Conservation (phyloP, 352 stramenopile genomes). For the Phytophthora quininea region DNA sequence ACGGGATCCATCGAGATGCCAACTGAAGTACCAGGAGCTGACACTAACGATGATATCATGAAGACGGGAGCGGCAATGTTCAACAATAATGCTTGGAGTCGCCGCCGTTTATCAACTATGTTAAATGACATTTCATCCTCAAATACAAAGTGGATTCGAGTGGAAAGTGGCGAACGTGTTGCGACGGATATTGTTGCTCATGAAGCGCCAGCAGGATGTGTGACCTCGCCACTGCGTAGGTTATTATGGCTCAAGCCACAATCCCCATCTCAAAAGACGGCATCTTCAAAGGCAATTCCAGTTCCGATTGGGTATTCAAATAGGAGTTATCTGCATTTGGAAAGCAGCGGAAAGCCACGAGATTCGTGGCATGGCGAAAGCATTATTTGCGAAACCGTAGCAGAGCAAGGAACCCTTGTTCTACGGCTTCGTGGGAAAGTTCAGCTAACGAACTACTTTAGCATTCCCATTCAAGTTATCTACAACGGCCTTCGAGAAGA, state of each 20-base stretch:
- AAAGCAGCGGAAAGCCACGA: slow-evolving; percentile 62
- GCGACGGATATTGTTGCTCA: slow-evolving; percentile 84
- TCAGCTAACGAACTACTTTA: slow-evolving; percentile 78
- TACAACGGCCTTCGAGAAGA: slow-evolving; percentile 74
- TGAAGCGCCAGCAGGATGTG: slow-evolving; percentile 80
- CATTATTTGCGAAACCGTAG: slow-evolving; percentile 87
- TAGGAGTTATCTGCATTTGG: slow-evolving; percentile 82
- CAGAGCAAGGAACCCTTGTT: slow-evolving; percentile 84
- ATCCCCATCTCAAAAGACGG: slow-evolving; percentile 44
- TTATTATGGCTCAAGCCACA: slow-evolving; percentile 82
- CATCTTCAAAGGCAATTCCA: slow-evolving; percentile 72
- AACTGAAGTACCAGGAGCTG: slow-evolving; percentile 47
- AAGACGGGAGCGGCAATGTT: slow-evolving; percentile 55
- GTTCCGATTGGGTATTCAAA: slow-evolving; percentile 90
- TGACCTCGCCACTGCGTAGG: slow-evolving; percentile 74
- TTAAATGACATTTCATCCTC: slow-evolving; percentile 79
- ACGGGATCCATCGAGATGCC: slow-evolving; percentile 61
- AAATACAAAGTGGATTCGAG: slow-evolving; percentile 69
- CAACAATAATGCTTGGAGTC: slow-evolving; percentile 60
- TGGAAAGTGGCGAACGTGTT: slow-evolving; percentile 65
- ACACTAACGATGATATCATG: slow-evolving; percentile 50
- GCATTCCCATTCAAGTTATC: slow-evolving; percentile 72
- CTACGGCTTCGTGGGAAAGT: slow-evolving; percentile 81
- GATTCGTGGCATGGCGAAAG: slow-evolving; percentile 79
- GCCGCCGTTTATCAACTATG: slow-evolving; percentile 71